Evolutionary conservation across 78 protist species (phyloP).

Genomic region (Parvularia atlantis): DNA sequence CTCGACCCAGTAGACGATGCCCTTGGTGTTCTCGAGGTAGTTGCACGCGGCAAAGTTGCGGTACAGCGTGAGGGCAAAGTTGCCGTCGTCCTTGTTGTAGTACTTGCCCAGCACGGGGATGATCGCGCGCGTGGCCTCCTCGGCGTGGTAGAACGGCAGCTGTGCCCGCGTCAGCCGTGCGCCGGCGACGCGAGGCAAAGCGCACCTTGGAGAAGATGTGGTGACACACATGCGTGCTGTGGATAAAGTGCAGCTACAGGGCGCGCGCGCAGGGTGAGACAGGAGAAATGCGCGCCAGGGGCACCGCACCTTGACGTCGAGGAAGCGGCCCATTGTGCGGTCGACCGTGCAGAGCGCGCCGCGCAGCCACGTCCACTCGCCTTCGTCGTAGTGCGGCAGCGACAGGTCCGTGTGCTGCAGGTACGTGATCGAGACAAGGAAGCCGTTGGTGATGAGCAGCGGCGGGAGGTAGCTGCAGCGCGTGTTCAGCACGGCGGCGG

Average conservation of each 20-base stretch:
- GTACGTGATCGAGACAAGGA: constrained; percentile 73
- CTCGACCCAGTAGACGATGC: no score
- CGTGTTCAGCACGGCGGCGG: no score
- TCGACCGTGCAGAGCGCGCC: constrained; percentile 67
- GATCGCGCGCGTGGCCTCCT: constrained; percentile 2
- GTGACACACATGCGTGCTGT: neutral
- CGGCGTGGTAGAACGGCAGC: constrained; percentile 14
- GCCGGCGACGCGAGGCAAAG: no score
- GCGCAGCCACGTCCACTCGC: constrained; percentile 55
- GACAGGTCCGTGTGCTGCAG: constrained; percentile 74
- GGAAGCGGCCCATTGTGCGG: constrained; percentile 27
- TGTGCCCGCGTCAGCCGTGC: no score
- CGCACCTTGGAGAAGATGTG: neutral
- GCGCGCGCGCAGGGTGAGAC: neutral
- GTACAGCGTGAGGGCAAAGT: neutral
- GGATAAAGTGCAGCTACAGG: neutral
- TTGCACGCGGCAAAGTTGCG: neutral
- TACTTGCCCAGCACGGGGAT: neutral
- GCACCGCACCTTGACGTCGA: no score
- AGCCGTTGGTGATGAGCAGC: constrained; percentile 29
- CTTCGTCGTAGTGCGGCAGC: constrained; percentile 59
- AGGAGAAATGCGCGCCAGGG: neutral
- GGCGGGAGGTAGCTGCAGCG: neutral
- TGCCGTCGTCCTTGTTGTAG: neutral
- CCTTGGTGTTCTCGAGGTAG: neutral